These are phyloP conservation scores for Tillandsia leiboldiana DNA, from an alignment of 176 grass and related monocot species.

Conservation along the genomic window DNA sequence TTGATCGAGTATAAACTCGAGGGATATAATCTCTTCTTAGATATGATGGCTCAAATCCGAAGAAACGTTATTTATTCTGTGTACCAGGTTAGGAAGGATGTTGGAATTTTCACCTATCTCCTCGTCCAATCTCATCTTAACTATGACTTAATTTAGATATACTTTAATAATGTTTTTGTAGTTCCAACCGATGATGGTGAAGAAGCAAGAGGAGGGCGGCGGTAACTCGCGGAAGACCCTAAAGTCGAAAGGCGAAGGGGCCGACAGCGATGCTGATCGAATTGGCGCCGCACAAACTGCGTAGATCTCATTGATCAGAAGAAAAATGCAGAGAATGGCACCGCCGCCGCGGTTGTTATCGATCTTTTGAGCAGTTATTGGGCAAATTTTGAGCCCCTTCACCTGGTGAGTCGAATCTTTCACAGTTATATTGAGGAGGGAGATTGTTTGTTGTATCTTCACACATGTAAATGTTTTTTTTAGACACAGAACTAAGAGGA, in stretches of 20 bases:
- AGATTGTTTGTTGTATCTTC: too few species aligned
- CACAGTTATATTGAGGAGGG: too few species aligned
- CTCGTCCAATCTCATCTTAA: background rate
- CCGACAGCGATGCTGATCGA: conserved; percentile 32
- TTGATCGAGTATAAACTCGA: conserved; percentile 96
- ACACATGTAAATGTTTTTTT: too few species aligned
- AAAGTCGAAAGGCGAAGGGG: conserved; percentile 39
- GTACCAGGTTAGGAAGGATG: conserved; percentile 53
- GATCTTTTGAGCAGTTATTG: too few species aligned
- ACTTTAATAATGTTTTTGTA: conserved; percentile 23
- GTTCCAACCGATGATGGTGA: conserved; percentile 80
- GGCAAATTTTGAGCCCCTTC: too few species aligned
- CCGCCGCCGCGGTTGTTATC: too few species aligned
- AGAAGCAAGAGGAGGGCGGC: conserved; percentile 54
- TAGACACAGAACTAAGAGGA: too few species aligned
- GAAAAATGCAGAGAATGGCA: too few species aligned
- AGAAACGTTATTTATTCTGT: conserved; percentile 98
- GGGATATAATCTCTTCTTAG: conserved; percentile 96
- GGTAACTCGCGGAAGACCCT: conserved; percentile 38
- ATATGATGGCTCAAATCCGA: conserved; percentile 98
- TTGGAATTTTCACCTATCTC: background rate
- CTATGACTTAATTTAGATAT: background rate
- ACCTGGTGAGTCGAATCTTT: too few species aligned
- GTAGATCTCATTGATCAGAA: background rate
- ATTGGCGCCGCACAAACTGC: conserved; percentile 53